Conservation (phyloP, 2,329 filamentous ascomycete genomes). For the Nothopassalora personata region DNA sequence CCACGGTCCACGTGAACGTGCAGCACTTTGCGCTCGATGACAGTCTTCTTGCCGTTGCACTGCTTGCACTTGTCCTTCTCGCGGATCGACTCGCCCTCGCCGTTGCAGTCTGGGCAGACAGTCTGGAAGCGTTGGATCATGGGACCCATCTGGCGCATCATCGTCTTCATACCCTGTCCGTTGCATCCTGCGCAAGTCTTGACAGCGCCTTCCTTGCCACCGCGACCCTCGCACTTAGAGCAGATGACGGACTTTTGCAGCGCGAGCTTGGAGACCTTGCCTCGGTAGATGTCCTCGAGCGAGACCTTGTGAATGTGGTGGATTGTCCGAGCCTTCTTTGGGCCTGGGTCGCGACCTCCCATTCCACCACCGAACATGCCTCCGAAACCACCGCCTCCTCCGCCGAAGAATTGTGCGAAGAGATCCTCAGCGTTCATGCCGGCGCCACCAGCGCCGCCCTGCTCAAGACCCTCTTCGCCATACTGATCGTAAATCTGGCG, state of each 20-base stretch:
- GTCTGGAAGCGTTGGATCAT: conserved; percentile 99
- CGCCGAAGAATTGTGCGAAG: conserved; percentile 94
- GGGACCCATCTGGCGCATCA: conserved; percentile 99
- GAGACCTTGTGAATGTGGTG: conserved; percentile 98
- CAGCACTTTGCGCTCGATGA: conserved; percentile 94
- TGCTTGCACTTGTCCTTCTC: conserved; percentile 97
- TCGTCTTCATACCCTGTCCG: conserved; percentile 96
- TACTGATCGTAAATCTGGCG: conserved; percentile 91
- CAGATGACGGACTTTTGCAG: conserved; percentile 97
- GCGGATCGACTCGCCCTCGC: conserved; percentile 92
- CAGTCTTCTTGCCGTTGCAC: conserved; percentile 95
- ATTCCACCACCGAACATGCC: conserved; percentile 67
- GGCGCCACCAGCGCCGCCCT: conserved; percentile 66
- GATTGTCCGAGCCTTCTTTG: conserved; percentile 89
- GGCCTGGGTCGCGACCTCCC: conserved; percentile 66
- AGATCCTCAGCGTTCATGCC: conserved; percentile 96
- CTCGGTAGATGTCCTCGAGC: conserved; percentile 94
- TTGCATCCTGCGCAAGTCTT: conserved; percentile 88
- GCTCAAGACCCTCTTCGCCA: conserved; percentile 90
- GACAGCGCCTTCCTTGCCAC: conserved; percentile 96
- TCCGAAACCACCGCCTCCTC: conserved; percentile 60
- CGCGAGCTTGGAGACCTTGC: conserved; percentile 95
- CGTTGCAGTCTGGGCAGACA: conserved; percentile 95
- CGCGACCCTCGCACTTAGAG: conserved; percentile 85
- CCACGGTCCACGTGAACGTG: conserved; percentile 97